Conservation (phyloP, 2,329 filamentous ascomycete species). For the Emericellopsis atlantica region DNA sequence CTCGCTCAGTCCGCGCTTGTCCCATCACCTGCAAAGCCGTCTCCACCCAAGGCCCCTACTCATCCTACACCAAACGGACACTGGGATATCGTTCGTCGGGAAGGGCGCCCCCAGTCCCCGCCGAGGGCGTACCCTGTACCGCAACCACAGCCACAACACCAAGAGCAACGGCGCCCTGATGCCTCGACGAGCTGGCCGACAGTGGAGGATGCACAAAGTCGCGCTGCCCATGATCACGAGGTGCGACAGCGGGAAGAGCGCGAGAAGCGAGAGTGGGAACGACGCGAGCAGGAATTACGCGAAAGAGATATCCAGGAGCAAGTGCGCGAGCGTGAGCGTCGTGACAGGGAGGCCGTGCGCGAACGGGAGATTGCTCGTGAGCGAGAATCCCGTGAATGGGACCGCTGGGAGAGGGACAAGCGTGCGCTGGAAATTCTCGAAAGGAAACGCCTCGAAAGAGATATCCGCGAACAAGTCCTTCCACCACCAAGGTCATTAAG, state of each 20-base stretch:
- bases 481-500: not conserved
- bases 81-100: no score
- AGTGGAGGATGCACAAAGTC: not conserved
- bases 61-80: no score
- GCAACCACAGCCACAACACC: no score
- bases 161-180: no score
- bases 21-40: no score
- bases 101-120: no score
- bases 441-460: not conserved
- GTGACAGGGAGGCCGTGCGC: not conserved
- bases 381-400: not conserved
- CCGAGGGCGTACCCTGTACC: no score
- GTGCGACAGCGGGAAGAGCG: not conserved
- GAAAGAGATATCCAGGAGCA: not conserved
- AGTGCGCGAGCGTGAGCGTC: not conserved
- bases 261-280: not conserved
- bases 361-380: not conserved
- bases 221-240: not conserved
- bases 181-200: not conserved
- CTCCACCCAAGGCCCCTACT: no score
- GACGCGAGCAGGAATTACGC: not conserved
- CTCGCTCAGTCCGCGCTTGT: no score
- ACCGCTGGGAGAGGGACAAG: not conserved
- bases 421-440: not conserved
- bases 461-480: not conserved